Evolutionary conservation across 345 rosid genomes (phyloP).

Genomic region (Microcos paniculata): DNA sequence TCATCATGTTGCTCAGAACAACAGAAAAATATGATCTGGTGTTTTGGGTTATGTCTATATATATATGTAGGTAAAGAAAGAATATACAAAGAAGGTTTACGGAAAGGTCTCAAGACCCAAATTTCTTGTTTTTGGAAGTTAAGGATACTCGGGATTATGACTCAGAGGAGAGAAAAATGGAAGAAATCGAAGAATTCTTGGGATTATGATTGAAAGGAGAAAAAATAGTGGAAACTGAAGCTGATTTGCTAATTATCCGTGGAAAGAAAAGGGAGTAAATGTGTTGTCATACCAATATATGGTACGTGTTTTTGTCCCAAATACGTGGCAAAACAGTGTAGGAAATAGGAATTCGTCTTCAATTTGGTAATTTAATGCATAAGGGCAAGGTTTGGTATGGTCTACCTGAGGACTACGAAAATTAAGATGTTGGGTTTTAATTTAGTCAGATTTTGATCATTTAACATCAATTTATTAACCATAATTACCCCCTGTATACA

Average conservation of each 20-base stretch:
- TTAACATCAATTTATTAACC: no score
- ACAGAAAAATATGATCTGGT: neutral
- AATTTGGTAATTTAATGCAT: no score
- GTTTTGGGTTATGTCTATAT: neutral
- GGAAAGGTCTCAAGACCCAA: neutral
- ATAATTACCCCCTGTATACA: no score
- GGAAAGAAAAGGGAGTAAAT: no score
- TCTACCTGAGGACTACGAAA: no score
- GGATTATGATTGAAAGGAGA: neutral
- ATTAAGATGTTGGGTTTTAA: no score
- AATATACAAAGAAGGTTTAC: neutral
- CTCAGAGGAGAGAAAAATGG: neutral
- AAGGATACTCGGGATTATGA: neutral
- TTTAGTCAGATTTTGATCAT: no score
- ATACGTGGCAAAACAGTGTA: no score
- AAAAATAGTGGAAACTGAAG: neutral
- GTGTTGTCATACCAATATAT: no score
- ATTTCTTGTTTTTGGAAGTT: neutral
- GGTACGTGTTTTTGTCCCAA: neutral
- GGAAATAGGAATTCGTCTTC: no score
- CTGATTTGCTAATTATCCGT: neutral
- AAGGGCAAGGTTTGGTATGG: no score
- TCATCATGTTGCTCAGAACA: conserved; percentile 18
- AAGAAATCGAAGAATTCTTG: neutral
- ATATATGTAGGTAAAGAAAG: neutral